These are phyloP conservation scores for Fusarium sp. DNA, from an alignment of 2,329 filamentous ascomycete species.

Conservation along the genomic window DNA sequence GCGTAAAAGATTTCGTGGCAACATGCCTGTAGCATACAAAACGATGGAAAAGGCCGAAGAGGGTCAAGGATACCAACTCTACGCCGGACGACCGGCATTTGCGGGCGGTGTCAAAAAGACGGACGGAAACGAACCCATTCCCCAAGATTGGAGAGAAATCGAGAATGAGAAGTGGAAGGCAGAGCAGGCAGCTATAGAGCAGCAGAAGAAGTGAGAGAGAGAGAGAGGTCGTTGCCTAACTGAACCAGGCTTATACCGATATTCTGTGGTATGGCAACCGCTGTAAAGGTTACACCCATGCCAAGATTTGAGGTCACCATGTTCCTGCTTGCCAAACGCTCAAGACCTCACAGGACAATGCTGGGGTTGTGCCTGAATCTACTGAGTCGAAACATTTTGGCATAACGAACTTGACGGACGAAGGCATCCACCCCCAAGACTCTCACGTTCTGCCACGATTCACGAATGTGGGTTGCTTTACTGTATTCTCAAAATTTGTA, in stretches of 20 bases:
- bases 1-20: constrained; percentile 97
- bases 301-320: background rate
- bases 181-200: constrained; percentile 49
- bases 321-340: background rate
- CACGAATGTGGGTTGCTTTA: background rate
- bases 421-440: background rate
- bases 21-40: constrained; percentile 81
- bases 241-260: background rate
- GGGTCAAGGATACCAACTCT: constrained; percentile 76
- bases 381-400: background rate
- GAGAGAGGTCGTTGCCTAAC: background rate
- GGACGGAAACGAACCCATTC: constrained; percentile 73
- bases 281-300: background rate
- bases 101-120: constrained; percentile 72
- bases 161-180: constrained; percentile 71
- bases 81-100: constrained; percentile 81
- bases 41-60: constrained; percentile 69
- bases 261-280: background rate
- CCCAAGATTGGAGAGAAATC: constrained; percentile 72
- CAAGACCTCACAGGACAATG: background rate
- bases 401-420: background rate
- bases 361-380: background rate
- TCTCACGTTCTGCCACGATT: background rate
- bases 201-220: constrained; percentile 43
- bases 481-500: constrained; percentile 6